phyloP scores from a whole-genome alignment of 2,329 filamentous ascomycete species.

The Orbilia quercus region DNA sequence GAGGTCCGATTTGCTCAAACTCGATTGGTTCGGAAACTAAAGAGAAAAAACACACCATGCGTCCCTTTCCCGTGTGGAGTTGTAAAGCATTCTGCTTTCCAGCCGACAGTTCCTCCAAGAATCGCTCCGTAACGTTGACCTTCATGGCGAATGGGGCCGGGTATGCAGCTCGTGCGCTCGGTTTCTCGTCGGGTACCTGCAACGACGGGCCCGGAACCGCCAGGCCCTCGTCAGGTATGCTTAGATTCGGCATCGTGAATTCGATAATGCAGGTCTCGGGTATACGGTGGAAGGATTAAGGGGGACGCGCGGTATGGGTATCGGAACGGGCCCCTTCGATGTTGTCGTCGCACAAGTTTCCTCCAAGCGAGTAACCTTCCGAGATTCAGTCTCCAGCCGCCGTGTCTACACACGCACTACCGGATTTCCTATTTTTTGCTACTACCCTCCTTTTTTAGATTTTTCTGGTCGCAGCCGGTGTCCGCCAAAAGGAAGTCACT shows the following conservation, averaged over 20 bases:
- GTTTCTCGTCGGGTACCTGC: slow-evolving; percentile 55
- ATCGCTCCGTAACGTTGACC: slow-evolving; percentile 54
- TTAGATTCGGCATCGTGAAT: slow-evolving; percentile 50
- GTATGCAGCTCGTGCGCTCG: slow-evolving; percentile 49
- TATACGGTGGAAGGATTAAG: slow-evolving; percentile 29
- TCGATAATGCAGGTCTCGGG: slow-evolving; percentile 50
- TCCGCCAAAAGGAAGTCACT: slow-evolving; percentile 3
- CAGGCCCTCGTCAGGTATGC: slow-evolving; percentile 53
- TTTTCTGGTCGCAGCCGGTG: not conserved
- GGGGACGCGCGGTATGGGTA: not conserved
- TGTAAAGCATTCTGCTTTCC: slow-evolving; percentile 48
- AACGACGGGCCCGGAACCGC: slow-evolving; percentile 52
- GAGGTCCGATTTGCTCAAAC: slow-evolving; percentile 35
- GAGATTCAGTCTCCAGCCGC: slow-evolving; percentile 36
- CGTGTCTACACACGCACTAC: slow-evolving; percentile 8
- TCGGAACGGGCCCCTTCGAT: slow-evolving; percentile 22
- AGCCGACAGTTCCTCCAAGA: slow-evolving; percentile 50
- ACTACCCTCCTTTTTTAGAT: slow-evolving; percentile 5
- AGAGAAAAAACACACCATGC: slow-evolving; percentile 55
- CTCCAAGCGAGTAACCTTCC: slow-evolving; percentile 29
- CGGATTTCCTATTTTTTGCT: slow-evolving; percentile 3
- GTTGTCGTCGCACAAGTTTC: slow-evolving; percentile 43
- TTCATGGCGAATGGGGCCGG: slow-evolving; percentile 54
- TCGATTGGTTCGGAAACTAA: slow-evolving; percentile 53
- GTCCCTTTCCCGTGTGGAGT: slow-evolving; percentile 55